These are phyloP conservation scores for Scheffersomyces amazonensis DNA, from an alignment of 805 yeast species.

Conservation along the genomic window DNA sequence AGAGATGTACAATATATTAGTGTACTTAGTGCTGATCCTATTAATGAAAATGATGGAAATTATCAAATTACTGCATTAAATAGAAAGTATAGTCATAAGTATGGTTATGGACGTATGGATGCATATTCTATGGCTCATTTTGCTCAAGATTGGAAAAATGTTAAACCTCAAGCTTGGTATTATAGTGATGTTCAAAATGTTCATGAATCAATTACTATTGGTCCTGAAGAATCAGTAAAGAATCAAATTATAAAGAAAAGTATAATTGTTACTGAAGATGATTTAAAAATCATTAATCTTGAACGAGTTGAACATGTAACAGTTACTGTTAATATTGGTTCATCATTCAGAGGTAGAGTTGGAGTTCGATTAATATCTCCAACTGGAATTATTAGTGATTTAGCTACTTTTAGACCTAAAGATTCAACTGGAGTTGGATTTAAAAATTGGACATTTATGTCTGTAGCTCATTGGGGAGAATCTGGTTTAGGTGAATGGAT, in stretches of 20 bases:
- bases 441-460: slow-evolving; percentile 85
- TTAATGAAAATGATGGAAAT: slow-evolving; percentile 64
- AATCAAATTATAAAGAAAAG: slow-evolving; percentile 22
- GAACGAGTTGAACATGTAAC: slow-evolving; percentile 83
- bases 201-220: slow-evolving; percentile 13
- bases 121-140: slow-evolving; percentile 69
- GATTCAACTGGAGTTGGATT: slow-evolving; percentile 65
- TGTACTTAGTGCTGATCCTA: slow-evolving; percentile 65
- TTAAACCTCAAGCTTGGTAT: slow-evolving; percentile 90
- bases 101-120: slow-evolving; percentile 91
- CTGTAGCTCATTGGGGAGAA: slow-evolving; percentile 99
- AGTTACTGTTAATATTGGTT: slow-evolving; percentile 67
- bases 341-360: slow-evolving; percentile 68
- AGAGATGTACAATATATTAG: slow-evolving; percentile 89
- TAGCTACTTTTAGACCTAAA: slow-evolving; percentile 63
- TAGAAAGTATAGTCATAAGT: slow-evolving; percentile 73
- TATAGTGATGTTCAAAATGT: slow-evolving; percentile 46
- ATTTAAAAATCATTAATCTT: slow-evolving; percentile 55
- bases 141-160: slow-evolving; percentile 75
- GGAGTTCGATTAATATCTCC: slow-evolving; percentile 72
- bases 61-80: slow-evolving; percentile 74
- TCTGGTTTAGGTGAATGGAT: slow-evolving; percentile 79
- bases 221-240: slow-evolving; percentile 8
- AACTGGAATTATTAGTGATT: slow-evolving; percentile 63
- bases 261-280: slow-evolving; percentile 43